phyloP scores from a whole-genome alignment of 2,329 filamentous ascomycete genomes.

The Penicillium hordei region DNA sequence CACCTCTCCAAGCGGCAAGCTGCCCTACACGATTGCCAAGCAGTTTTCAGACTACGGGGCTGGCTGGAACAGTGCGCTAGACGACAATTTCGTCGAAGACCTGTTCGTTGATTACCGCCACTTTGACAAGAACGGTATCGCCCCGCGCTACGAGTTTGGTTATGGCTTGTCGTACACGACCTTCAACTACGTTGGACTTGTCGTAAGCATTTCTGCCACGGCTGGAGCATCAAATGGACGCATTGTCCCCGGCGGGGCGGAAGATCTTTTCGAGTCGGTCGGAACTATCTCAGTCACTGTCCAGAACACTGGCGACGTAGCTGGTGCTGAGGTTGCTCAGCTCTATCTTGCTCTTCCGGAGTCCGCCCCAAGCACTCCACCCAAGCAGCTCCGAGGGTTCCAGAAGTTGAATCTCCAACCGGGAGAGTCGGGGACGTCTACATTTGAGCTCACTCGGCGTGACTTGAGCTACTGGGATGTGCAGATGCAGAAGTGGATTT shows the following conservation, averaged over 20 bases:
- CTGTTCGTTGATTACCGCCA: slow-evolving; percentile 57
- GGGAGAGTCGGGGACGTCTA: slow-evolving; percentile 41
- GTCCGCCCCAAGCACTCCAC: slow-evolving; percentile 15
- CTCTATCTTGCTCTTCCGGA: slow-evolving; percentile 54
- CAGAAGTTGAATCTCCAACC: slow-evolving; percentile 49
- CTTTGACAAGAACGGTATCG: slow-evolving; percentile 52
- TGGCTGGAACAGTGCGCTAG: slow-evolving; percentile 11
- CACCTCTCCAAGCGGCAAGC: slow-evolving; percentile 52
- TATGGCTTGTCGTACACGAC: slow-evolving; percentile 58
- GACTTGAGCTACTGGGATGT: slow-evolving; percentile 41
- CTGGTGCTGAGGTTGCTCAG: slow-evolving; percentile 55
- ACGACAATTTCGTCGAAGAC: slow-evolving; percentile 52
- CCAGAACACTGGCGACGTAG: slow-evolving; percentile 50
- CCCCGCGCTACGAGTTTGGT: slow-evolving; percentile 57
- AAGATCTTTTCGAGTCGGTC: slow-evolving; percentile 55
- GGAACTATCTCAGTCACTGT: slow-evolving; percentile 50
- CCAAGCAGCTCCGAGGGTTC: slow-evolving; percentile 52
- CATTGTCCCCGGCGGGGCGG: slow-evolving; percentile 47
- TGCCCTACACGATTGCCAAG: slow-evolving; percentile 63
- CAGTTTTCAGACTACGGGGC: slow-evolving; percentile 53
- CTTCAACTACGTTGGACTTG: slow-evolving; percentile 51
- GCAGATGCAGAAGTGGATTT: slow-evolving; percentile 33
- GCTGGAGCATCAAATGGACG: slow-evolving; percentile 4
- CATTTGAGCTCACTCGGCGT: slow-evolving; percentile 46
- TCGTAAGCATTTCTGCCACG: slow-evolving; percentile 52